phyloP scores from a whole-genome alignment of 148 eudicot species.

The Chenopodium album region DNA sequence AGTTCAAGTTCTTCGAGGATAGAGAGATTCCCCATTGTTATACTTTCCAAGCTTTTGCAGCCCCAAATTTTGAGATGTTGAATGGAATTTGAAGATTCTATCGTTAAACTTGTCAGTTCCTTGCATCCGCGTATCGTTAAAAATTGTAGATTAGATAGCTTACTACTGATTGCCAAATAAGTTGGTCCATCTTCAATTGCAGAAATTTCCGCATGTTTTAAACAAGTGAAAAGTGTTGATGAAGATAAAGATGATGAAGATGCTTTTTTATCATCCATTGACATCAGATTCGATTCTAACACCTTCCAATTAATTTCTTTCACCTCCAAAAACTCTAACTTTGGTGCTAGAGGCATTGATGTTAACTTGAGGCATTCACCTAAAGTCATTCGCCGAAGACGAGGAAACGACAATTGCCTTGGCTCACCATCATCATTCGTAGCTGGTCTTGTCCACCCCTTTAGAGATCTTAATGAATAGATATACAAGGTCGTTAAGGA shows the following conservation, averaged over 20 bases:
- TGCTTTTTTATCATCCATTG: not conserved
- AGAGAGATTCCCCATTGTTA: not conserved
- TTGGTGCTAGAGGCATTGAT: not conserved
- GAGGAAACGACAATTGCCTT: too few relatives aligned
- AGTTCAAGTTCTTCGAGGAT: not conserved
- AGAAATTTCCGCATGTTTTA: accelerated
- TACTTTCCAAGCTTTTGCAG: not conserved
- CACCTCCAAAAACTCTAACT: not conserved
- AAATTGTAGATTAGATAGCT: not conserved
- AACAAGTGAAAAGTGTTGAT: not conserved
- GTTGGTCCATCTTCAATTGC: not conserved
- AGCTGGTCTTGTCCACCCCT: not conserved
- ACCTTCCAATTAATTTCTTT: not conserved
- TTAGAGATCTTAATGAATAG: accelerated
- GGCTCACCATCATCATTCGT: not conserved
- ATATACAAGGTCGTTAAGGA: not conserved
- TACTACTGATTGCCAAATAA: not conserved
- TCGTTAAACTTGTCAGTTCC: not conserved
- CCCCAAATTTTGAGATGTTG: not conserved
- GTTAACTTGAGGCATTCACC: too few relatives aligned
- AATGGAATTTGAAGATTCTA: not conserved
- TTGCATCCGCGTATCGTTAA: not conserved
- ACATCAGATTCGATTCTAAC: not conserved
- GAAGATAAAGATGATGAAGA: not conserved
- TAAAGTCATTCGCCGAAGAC: too few relatives aligned